phyloP scores from a whole-genome alignment of 2,329 filamentous ascomycete genomes.

The Fusarium robinianum region DNA sequence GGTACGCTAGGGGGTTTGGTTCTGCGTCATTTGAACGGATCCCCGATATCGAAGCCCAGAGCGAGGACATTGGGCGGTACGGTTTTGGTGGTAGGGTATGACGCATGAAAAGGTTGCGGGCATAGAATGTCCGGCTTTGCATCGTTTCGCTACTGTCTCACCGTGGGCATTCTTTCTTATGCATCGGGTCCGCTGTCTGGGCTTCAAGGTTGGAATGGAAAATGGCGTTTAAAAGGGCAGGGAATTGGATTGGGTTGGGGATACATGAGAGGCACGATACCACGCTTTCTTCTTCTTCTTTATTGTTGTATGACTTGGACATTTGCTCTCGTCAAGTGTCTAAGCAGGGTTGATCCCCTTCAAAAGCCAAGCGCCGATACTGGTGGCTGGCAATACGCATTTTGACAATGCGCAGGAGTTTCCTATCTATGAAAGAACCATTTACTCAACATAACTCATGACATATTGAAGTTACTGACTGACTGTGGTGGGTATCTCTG shows the following conservation, averaged over 20 bases:
- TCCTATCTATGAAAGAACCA: slow-evolving; percentile 10
- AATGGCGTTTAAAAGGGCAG: slow-evolving; percentile 15
- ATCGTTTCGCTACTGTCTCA: slow-evolving; percentile 1
- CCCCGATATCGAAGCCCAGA: slow-evolving; percentile 41
- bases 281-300: no score
- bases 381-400: slow-evolving; percentile 8
- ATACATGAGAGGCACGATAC: slow-evolving; percentile 2
- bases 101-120: no score
- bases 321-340: no score
- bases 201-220: not conserved
- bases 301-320: no score
- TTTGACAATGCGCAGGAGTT: slow-evolving; percentile 3
- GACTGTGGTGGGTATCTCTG: no score
- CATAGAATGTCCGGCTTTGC: no score
- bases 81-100: slow-evolving; percentile 16
- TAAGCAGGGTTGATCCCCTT: not conserved
- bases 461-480: no score
- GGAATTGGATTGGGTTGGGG: not conserved
- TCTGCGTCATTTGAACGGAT: slow-evolving; percentile 38
- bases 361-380: not conserved
- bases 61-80: slow-evolving; percentile 32
- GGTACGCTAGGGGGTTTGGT: slow-evolving; percentile 27
- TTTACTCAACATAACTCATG: no score
- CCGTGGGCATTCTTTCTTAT: not conserved
- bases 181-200: not conserved